Conservation (phyloP, 495 filamentous ascomycete species). For the Lepidopterella palustris region DNA sequence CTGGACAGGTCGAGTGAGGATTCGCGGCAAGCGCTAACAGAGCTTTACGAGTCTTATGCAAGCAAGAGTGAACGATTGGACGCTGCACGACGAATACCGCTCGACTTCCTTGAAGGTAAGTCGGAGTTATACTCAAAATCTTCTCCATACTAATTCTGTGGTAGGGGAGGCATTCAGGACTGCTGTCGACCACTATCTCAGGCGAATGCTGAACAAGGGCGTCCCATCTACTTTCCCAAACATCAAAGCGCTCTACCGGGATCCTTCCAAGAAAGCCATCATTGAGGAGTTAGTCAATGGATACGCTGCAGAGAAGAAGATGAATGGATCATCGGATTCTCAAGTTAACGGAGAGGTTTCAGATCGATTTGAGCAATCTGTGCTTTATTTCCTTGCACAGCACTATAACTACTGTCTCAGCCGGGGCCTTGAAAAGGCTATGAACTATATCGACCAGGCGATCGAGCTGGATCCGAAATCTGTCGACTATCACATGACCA, state of each 20-base stretch:
- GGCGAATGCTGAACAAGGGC: constrained; percentile 87
- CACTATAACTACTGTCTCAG: constrained; percentile 92
- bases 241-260: constrained; percentile 81
- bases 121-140: not conserved
- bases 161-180: constrained; percentile 70
- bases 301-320: constrained; percentile 52
- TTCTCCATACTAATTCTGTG: not conserved
- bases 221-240: constrained; percentile 95
- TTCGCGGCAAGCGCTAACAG: constrained; percentile 47
- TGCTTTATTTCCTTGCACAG: constrained; percentile 87
- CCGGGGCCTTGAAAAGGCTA: constrained; percentile 73
- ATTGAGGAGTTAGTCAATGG: constrained; percentile 73
- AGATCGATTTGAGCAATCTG: constrained; percentile 62
- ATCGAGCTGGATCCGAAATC: constrained; percentile 68
- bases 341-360: constrained; percentile 48
- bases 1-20: constrained; percentile 56
- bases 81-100: constrained; percentile 75
- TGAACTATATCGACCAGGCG: constrained; percentile 75
- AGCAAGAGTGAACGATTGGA: constrained; percentile 75
- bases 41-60: constrained; percentile 75
- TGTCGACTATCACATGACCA: constrained; percentile 91
- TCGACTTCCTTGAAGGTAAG: constrained; percentile 78
- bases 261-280: constrained; percentile 64
- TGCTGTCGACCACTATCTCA: constrained; percentile 73
- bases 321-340: constrained; percentile 43